Percentiles rank a stretch among this genome's conserved stretches.
Conservation (phyloP, 2,329 filamentous ascomycete genomes). For the Leptoxyphium fumago region DNA sequence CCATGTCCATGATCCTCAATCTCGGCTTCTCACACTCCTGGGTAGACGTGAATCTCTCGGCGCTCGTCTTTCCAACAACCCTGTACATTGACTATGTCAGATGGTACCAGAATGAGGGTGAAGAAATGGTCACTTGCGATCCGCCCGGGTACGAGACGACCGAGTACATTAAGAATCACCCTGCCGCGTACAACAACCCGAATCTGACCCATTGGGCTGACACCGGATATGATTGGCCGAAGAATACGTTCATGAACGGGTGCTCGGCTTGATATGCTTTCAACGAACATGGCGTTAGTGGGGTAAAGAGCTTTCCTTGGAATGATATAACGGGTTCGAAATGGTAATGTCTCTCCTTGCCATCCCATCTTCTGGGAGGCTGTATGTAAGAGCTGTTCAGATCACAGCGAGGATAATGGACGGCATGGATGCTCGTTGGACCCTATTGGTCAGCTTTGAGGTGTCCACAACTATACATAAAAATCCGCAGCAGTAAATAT, state of each 20-base stretch:
- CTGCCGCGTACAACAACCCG: conserved; percentile 33
- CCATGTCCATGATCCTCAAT: conserved; percentile 40
- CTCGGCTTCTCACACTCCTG: conserved; percentile 37
- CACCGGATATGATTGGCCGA: conserved; percentile 26
- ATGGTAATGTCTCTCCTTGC: no score
- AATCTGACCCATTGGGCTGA: conserved; percentile 34
- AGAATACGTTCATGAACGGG: conserved; percentile 29
- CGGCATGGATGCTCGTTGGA: no score
- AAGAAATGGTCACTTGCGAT: conserved; percentile 38
- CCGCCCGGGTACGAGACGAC: conserved; percentile 39
- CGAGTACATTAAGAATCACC: conserved; percentile 34
- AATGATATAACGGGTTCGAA: no score
- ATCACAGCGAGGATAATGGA: no score
- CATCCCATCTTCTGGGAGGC: no score
- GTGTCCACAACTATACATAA: no score
- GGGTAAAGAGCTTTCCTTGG: no score
- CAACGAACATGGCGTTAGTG: neutral
- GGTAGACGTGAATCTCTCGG: conserved; percentile 31
- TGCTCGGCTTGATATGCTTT: conserved; percentile 11
- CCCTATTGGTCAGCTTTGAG: no score
- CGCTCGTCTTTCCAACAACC: conserved; percentile 34
- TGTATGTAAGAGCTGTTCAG: no score
- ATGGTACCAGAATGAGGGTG: conserved; percentile 37
- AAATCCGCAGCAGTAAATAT: no score
- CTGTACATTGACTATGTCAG: conserved; percentile 42